Evolutionary conservation across 2,329 filamentous ascomycete genomes (phyloP).

Genomic region (Fusarium napiforme): DNA sequence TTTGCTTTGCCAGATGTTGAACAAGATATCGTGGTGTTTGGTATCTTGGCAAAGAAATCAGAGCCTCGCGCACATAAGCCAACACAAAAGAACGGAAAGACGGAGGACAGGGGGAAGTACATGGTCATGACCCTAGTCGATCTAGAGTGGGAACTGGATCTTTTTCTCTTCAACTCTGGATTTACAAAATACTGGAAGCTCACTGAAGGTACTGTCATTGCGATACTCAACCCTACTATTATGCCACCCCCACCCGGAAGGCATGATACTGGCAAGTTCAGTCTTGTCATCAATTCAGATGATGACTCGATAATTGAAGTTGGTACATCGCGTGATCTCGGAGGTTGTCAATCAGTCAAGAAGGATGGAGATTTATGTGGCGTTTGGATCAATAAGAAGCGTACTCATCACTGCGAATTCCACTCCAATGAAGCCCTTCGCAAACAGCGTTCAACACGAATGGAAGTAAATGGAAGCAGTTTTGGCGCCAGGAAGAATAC

Average conservation of each 20-base stretch:
- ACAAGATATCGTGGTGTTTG: constrained; percentile 89
- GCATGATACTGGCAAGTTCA: constrained; percentile 84
- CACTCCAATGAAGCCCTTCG: constrained; percentile 86
- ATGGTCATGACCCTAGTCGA: constrained; percentile 92
- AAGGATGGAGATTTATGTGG: constrained; percentile 86
- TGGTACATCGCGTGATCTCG: constrained; percentile 84
- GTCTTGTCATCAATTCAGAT: constrained; percentile 83
- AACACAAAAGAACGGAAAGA: constrained; percentile 56
- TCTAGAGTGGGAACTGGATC: constrained; percentile 87
- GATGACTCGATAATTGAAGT: constrained; percentile 92
- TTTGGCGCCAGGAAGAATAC: constrained; percentile 52
- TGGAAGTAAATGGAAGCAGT: constrained; percentile 82
- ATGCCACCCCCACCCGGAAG: constrained; percentile 85
- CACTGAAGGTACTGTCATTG: constrained; percentile 89
- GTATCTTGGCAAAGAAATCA: constrained; percentile 88
- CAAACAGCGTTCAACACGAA: constrained; percentile 71
- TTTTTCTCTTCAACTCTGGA: constrained; percentile 91
- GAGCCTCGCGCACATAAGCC: constrained; percentile 73
- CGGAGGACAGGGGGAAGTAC: constrained; percentile 79
- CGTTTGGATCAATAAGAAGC: constrained; percentile 86
- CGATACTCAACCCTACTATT: constrained; percentile 89
- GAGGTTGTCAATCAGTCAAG: constrained; percentile 85
- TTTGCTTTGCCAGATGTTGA: constrained; percentile 86
- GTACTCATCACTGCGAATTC: constrained; percentile 92
- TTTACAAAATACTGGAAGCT: constrained; percentile 96